Conservation (phyloP, 2,329 filamentous ascomycete species). For the Sphaerulina vaccinii region DNA sequence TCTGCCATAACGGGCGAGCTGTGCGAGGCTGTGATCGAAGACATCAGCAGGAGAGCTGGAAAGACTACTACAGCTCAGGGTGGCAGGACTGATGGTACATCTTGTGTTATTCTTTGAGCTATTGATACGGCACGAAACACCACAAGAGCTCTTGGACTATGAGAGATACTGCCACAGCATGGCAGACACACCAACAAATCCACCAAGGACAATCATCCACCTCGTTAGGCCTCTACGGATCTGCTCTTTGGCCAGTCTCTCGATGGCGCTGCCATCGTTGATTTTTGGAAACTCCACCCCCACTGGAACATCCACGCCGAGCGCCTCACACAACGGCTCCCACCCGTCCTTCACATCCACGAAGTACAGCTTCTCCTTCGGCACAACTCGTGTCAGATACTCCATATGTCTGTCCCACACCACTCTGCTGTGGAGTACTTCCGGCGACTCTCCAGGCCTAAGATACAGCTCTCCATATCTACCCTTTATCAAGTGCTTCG, state of each 20-base stretch:
- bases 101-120: slow-evolving; percentile 30
- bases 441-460: neutral
- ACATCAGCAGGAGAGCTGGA: slow-evolving; percentile 58
- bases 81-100: slow-evolving; percentile 35
- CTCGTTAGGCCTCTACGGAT: neutral
- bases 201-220: neutral
- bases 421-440: neutral
- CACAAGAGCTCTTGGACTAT: no score
- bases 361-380: neutral
- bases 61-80: slow-evolving; percentile 57
- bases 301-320: neutral
- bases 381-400: neutral
- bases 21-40: slow-evolving; percentile 59
- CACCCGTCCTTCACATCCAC: no score
- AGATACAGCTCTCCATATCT: neutral
- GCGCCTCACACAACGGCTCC: neutral
- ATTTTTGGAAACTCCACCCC: neutral
- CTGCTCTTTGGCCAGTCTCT: neutral
- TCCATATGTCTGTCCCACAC: neutral
- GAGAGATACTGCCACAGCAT: no score
- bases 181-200: neutral
- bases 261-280: neutral
- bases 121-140: no score
- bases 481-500: neutral
- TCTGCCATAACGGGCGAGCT: slow-evolving; percentile 59